Conservation (phyloP, 2,329 filamentous ascomycete genomes). For the Sarocladium brachiariae region DNA sequence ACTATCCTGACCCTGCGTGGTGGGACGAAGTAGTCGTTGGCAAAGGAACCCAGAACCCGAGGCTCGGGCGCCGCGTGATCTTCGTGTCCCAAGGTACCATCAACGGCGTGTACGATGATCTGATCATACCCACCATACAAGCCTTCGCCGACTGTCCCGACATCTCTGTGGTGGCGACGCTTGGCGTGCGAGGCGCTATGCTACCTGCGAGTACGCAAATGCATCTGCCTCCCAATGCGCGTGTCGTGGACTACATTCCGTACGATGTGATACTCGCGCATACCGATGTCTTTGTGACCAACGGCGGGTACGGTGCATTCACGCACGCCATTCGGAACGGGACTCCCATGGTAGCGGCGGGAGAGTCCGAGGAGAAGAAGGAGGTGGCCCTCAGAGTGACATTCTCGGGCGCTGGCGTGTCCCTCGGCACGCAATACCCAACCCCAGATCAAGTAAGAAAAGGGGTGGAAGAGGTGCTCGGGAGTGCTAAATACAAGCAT, state of each 20-base stretch:
- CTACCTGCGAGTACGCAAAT: constrained; percentile 12
- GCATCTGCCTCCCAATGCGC: constrained; percentile 26
- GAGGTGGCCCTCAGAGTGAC: not conserved
- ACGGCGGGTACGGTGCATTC: constrained; percentile 35
- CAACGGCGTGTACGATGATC: too few relatives aligned
- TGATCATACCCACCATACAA: too few relatives aligned
- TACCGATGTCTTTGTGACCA: constrained; percentile 33
- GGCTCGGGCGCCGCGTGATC: too few relatives aligned
- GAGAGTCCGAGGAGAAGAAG: constrained; percentile 24
- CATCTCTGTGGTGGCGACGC: too few relatives aligned
- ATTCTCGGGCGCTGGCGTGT: not conserved
- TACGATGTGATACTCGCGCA: constrained; percentile 33
- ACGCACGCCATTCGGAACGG: constrained; percentile 30
- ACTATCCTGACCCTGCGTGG: too few relatives aligned
- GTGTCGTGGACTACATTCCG: constrained; percentile 34
- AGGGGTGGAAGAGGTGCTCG: constrained; percentile 17
- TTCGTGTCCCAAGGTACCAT: too few relatives aligned
- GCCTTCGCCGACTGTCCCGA: too few relatives aligned
- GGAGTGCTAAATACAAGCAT: constrained; percentile 13
- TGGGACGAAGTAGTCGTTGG: too few relatives aligned
- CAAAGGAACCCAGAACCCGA: too few relatives aligned
- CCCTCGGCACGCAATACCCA: constrained; percentile 8
- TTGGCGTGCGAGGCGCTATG: not conserved
- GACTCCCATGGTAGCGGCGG: constrained; percentile 33
- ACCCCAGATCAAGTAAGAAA: constrained; percentile 12